A percentile compares a stretch with the other conserved stretches of the same genome.
Conservation (phyloP, 352 stramenopile species). For the Globisporangium perplexum region DNA sequence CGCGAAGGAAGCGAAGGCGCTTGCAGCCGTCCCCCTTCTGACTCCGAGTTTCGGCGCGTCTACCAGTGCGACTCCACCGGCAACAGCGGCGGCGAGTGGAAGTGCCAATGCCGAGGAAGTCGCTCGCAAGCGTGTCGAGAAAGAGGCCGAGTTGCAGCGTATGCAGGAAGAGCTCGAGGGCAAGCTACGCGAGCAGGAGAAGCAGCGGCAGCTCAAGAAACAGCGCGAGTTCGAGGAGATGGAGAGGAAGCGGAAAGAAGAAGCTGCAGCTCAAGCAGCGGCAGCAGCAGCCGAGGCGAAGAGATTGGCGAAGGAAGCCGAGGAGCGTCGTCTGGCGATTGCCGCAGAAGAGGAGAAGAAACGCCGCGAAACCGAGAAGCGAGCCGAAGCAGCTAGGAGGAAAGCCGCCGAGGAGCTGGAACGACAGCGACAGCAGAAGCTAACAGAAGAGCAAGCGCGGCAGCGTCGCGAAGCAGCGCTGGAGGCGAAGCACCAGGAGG, state of each 20-base stretch:
- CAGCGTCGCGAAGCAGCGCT: constrained; percentile 31
- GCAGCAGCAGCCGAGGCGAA: constrained; percentile 9
- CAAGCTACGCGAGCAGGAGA: constrained; percentile 8
- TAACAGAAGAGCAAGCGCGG: constrained; percentile 35
- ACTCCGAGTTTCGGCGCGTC: background rate
- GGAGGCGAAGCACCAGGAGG: constrained; percentile 40
- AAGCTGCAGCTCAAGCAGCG: constrained; percentile 8
- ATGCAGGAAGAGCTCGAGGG: constrained; percentile 12
- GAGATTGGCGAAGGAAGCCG: constrained; percentile 5
- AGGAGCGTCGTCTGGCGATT: constrained; percentile 20
- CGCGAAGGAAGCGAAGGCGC: constrained; percentile 43
- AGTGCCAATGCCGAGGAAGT: constrained; percentile 20
- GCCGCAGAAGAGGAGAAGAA: constrained; percentile 38
- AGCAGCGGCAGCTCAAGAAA: constrained; percentile 7
- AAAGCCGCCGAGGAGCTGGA: constrained; percentile 37
- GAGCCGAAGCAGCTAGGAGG: constrained; percentile 28
- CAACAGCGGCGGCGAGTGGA: background rate
- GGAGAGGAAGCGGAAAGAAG: constrained; percentile 23
- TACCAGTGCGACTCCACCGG: constrained; percentile 7
- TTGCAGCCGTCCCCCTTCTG: constrained; percentile 2
- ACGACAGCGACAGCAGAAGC: constrained; percentile 30
- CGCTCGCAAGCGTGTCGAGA: constrained; percentile 19
- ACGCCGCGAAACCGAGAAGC: constrained; percentile 19
- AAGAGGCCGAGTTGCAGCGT: constrained; percentile 20
- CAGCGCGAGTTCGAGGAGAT: constrained; percentile 11